Evolutionary conservation across 1,139 yeast genomes (phyloP).

Genomic region (Protomyces arabidopsidicola): DNA sequence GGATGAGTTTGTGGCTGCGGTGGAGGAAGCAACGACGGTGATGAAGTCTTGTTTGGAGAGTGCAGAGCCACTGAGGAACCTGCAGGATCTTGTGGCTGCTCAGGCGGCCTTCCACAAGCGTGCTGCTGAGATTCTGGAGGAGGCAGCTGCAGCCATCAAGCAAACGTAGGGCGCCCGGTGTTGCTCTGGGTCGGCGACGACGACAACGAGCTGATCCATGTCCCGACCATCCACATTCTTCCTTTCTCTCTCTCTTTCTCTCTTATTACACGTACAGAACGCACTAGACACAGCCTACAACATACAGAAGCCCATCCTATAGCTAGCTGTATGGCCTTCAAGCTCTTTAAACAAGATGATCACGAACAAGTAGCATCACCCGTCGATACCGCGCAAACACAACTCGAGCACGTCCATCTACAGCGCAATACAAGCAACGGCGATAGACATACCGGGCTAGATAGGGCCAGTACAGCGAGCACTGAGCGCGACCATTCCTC

Average conservation of each 20-base stretch:
- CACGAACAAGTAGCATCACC: not conserved
- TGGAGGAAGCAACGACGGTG: constrained; percentile 79
- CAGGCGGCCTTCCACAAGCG: constrained; percentile 79
- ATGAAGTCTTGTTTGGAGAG: constrained; percentile 78
- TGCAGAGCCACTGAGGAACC: constrained; percentile 65
- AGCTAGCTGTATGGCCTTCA: not conserved
- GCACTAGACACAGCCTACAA: no score
- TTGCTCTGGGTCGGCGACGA: not conserved
- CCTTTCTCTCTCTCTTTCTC: not conserved
- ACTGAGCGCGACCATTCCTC: not conserved
- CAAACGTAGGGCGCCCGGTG: not conserved
- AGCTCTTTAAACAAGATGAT: not conserved
- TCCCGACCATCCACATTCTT: not conserved
- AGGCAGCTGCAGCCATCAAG: not conserved
- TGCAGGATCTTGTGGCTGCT: constrained; percentile 67
- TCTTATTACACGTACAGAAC: not conserved
- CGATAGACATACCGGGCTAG: no score
- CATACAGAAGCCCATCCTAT: not conserved
- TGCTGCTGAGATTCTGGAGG: constrained; percentile 57
- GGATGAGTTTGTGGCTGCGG: constrained; percentile 85
- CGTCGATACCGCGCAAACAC: not conserved
- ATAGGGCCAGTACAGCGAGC: no score
- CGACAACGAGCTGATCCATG: not conserved
- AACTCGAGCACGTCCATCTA: not conserved
- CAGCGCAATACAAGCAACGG: not conserved